Conservation (phyloP, 202 grass and related monocot species). For the Carex arenaria region DNA sequence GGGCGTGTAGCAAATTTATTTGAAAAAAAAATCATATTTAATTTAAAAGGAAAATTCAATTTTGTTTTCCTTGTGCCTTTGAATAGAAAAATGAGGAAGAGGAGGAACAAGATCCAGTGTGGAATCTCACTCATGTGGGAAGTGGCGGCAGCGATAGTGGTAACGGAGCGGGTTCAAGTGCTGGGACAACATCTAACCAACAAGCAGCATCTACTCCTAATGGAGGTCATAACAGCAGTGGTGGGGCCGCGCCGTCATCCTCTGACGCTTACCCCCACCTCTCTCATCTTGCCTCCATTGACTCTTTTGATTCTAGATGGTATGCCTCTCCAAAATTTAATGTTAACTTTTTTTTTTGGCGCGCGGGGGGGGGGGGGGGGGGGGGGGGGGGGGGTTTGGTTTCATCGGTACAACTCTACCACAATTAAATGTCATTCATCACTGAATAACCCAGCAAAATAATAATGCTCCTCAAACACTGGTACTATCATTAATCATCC, state of each 20-base stretch:
- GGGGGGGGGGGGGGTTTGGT: not conserved
- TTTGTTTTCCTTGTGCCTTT: slow-evolving; percentile 11
- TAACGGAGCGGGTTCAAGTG: slow-evolving; percentile 9
- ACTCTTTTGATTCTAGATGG: slow-evolving; percentile 99
- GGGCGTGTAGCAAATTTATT: not conserved
- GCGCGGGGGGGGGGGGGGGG: no score
- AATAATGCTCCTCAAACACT: slow-evolving; percentile 12
- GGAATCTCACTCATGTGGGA: slow-evolving; percentile 65
- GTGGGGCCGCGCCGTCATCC: slow-evolving; percentile 42
- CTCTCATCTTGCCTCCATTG: slow-evolving; percentile 78
- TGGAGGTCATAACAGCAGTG: slow-evolving; percentile 47
- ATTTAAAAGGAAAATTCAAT: not conserved
- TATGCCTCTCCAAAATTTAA: slow-evolving; percentile 26
- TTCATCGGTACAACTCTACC: not conserved
- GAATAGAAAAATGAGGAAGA: slow-evolving; percentile 67
- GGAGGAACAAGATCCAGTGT: slow-evolving; percentile 61
- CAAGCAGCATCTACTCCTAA: slow-evolving; percentile 38
- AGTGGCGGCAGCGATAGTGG: not conserved
- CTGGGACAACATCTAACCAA: slow-evolving; percentile 34
- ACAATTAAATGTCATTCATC: not conserved
- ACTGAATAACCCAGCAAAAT: slow-evolving; percentile 26
- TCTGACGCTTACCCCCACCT: slow-evolving; percentile 73
- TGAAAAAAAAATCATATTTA: not conserved
- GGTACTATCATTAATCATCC: not conserved
- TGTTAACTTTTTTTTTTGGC: not conserved